Percentiles rank a stretch among this genome's conserved stretches.
Conservation (phyloP, 2,329 filamentous ascomycete genomes). For the Penicillium hordei region DNA sequence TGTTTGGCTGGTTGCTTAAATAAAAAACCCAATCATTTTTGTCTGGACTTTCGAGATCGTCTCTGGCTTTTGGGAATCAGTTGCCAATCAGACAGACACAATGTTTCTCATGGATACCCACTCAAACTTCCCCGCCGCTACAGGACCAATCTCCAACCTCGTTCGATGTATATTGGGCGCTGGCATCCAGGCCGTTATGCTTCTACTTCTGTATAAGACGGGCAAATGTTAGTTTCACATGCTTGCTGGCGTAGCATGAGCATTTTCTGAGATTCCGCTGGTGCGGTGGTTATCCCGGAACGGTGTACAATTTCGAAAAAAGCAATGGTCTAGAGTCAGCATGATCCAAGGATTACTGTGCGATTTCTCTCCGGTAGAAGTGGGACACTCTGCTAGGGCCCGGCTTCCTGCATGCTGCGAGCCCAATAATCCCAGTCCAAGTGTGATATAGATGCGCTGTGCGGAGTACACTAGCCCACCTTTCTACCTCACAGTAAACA, state of each 20-base stretch:
- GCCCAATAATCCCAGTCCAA: background rate
- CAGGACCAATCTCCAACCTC: background rate
- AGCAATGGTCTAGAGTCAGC: background rate
- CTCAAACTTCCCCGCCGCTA: background rate
- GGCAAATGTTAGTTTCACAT: background rate
- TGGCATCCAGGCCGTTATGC: background rate
- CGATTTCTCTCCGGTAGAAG: background rate
- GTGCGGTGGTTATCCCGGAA: background rate
- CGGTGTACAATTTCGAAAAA: background rate
- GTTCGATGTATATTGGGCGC: background rate
- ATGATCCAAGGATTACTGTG: background rate
- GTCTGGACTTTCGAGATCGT: background rate
- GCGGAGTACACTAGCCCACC: background rate
- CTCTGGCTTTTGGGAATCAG: background rate
- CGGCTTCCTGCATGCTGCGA: background rate
- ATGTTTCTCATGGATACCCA: background rate
- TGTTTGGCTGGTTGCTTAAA: background rate
- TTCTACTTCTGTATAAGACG: background rate
- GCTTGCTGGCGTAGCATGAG: background rate
- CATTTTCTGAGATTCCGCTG: background rate
- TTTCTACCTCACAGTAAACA: background rate
- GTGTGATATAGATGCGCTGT: background rate
- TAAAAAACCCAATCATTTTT: background rate
- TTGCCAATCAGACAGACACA: background rate
- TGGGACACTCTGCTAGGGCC: background rate